These are phyloP conservation scores for Fimicolochytrium jonesii DNA, from an alignment of 192 early-diverging fungal genomes.

Conservation along the genomic window DNA sequence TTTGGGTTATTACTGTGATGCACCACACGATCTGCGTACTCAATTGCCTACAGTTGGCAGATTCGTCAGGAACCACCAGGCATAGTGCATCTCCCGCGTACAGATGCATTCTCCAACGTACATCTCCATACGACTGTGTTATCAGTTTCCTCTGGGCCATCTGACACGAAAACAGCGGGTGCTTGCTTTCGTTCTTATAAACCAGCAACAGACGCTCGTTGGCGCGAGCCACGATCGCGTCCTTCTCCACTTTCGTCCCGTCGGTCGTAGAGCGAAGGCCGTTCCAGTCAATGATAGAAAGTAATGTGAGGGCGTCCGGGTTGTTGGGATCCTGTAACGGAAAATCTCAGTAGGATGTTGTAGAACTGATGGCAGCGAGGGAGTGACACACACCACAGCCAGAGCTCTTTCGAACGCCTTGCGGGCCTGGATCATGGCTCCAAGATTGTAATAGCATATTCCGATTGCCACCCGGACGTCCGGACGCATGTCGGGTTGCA, in stretches of 20 bases:
- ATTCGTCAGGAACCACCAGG: too few relatives aligned
- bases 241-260: conserved; percentile 20
- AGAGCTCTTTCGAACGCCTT: conserved; percentile 66
- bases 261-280: conserved; percentile 27
- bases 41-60: conserved; percentile 11
- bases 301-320: conserved; percentile 63
- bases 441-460: conserved; percentile 75
- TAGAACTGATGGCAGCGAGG: too few relatives aligned
- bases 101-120: background rate
- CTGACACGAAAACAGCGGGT: conserved; percentile 43
- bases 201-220: conserved; percentile 43
- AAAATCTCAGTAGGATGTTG: too few relatives aligned
- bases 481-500: conserved; percentile 55
- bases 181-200: conserved; percentile 45
- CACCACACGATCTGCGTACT: conserved; percentile 14
- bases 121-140: background rate
- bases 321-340: conserved; percentile 54
- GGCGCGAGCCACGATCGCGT: conserved; percentile 18
- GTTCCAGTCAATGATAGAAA: conserved; percentile 81
- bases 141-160: conserved; percentile 32
- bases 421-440: conserved; percentile 63
- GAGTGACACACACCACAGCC: conserved; percentile 47
- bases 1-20: conserved; percentile 7
- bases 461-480: conserved; percentile 83
- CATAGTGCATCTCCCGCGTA: too few relatives aligned